Percentiles rank a stretch among this genome's conserved stretches.
Conservation (phyloP, 176 grass and related monocot species). For the Rhynchospora tenuis region DNA sequence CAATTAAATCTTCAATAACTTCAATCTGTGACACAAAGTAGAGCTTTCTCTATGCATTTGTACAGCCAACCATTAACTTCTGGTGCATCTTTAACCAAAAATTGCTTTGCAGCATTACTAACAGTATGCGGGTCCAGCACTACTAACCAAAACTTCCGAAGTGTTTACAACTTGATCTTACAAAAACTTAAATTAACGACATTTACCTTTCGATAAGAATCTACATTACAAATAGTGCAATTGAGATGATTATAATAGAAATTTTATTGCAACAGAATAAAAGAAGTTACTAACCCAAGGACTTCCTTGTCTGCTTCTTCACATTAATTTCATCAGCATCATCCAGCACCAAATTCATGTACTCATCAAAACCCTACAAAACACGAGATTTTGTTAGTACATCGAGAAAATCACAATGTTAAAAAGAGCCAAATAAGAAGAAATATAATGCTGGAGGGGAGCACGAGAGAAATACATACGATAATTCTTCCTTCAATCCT, state of each 20-base stretch:
- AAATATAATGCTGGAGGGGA: neutral
- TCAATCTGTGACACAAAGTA: neutral
- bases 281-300: conserved; percentile 51
- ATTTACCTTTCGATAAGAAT: neutral
- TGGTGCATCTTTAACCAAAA: neutral
- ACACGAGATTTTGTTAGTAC: conserved; percentile 1
- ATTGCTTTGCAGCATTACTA: neutral
- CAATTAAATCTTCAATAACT: neutral
- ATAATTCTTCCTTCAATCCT: conserved; percentile 96
- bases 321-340: conserved; percentile 92
- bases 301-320: conserved; percentile 83
- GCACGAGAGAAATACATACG: conserved; percentile 30
- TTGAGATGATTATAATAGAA: neutral
- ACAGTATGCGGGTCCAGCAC: no score
- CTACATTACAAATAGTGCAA: neutral
- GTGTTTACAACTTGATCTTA: neutral
- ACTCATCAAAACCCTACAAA: conserved; percentile 90
- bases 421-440: no score
- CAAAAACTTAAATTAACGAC: neutral
- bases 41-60: neutral
- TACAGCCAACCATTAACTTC: neutral
- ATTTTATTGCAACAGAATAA: neutral
- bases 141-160: no score
- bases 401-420: neutral
- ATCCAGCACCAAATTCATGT: conserved; percentile 99